phyloP scores from a whole-genome alignment of 305 asterid genomes.

The Ajuga reptans region DNA sequence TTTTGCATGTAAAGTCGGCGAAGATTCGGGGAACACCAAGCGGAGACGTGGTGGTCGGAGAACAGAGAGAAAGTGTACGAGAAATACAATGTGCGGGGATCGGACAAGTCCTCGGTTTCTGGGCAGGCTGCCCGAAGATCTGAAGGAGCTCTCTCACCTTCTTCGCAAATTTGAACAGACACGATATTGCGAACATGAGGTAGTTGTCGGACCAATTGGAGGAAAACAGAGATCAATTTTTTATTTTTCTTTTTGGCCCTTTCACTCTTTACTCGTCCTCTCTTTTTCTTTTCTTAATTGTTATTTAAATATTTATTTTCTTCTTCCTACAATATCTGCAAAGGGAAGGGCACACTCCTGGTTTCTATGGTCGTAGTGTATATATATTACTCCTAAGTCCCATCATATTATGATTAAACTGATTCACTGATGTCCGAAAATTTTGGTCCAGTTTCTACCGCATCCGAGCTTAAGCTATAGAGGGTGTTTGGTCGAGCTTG shows the following conservation, averaged over 20 bases:
- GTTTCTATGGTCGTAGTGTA: constrained; percentile 33
- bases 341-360: constrained; percentile 24
- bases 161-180: constrained; percentile 49
- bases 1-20: constrained; percentile 53
- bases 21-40: constrained; percentile 97
- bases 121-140: constrained; percentile 62
- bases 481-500: too few species aligned
- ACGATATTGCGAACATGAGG: constrained; percentile 20
- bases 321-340: constrained; percentile 8
- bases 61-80: constrained; percentile 83
- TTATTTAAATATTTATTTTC: constrained; percentile 11
- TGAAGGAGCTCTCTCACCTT: constrained; percentile 61
- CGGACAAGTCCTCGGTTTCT: constrained; percentile 67
- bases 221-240: constrained; percentile 24
- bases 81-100: constrained; percentile 81
- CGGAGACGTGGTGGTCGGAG: constrained; percentile 99
- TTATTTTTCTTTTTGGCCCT: constrained; percentile 21
- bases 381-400: constrained; percentile 34
- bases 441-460: background rate
- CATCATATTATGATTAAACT: background rate
- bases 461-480: background rate
- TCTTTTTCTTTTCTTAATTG: constrained; percentile 13
- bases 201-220: constrained; percentile 28
- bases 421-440: too few species aligned
- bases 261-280: constrained; percentile 8